Conservation (phyloP, 768 basidiomycete genomes). For the Boletus subcaerulescens region DNA sequence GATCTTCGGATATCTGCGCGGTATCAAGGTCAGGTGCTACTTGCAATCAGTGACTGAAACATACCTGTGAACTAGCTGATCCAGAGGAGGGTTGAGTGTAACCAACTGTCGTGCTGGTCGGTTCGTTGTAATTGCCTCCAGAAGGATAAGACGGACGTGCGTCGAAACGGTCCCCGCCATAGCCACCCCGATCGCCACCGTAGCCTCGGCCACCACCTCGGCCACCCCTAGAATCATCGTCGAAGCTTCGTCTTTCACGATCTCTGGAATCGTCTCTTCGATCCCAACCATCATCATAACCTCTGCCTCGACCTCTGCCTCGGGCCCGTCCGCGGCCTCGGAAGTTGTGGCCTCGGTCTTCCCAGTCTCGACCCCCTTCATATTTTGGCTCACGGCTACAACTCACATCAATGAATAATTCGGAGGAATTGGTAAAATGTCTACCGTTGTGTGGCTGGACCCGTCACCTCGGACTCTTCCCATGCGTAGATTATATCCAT, state of each 20-base stretch:
- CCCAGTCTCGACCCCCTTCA: conserved; percentile 47
- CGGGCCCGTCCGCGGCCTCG: conserved; percentile 39
- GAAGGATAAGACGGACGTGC: conserved; percentile 37
- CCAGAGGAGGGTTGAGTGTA: conserved; percentile 27
- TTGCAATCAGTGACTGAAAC: conserved; percentile 8
- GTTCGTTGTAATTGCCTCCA: conserved; percentile 23
- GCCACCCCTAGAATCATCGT: conserved; percentile 36
- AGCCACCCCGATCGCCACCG: conserved; percentile 40
- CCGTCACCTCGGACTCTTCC: conserved; percentile 61
- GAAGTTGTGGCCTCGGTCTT: conserved; percentile 36
- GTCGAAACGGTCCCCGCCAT: conserved; percentile 44
- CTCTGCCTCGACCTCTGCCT: conserved; percentile 41
- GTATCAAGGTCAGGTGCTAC: not conserved
- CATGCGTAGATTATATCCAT: conserved; percentile 88
- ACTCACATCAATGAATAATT: conserved; percentile 2
- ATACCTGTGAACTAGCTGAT: conserved; percentile 28
- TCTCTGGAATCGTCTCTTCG: conserved; percentile 43
- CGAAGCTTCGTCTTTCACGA: conserved; percentile 33
- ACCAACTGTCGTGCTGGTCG: conserved; percentile 19
- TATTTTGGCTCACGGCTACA: conserved; percentile 33
- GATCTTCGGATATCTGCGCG: conserved; percentile 51
- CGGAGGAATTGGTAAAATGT: not conserved
- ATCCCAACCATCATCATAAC: conserved; percentile 43
- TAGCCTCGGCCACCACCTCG: conserved; percentile 38
- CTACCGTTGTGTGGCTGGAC: conserved; percentile 45